Percentiles rank a stretch among this genome's conserved stretches.
phyloP scores from a whole-genome alignment of 805 yeast species.

The Teunomyces atbi region DNA sequence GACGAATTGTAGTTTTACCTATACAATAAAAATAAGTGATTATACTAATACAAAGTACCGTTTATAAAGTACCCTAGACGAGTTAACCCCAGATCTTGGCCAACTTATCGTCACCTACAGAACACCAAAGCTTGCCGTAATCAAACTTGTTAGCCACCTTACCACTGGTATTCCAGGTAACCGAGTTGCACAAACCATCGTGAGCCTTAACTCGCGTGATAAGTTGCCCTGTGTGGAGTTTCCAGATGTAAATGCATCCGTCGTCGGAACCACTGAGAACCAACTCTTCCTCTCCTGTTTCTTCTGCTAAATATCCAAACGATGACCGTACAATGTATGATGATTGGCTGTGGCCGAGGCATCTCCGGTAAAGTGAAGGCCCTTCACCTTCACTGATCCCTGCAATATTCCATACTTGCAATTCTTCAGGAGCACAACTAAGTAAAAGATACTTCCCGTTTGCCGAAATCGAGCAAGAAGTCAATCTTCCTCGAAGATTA shows the following conservation, averaged over 20 bases:
- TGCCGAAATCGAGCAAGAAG: conserved; percentile 60
- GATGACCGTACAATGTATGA: conserved; percentile 71
- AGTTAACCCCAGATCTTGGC: conserved; percentile 62
- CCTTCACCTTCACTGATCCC: conserved; percentile 9
- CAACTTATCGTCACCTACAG: conserved; percentile 79
- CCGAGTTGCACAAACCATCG: conserved; percentile 66
- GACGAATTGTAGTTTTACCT: conserved; percentile 36
- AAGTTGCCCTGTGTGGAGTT: conserved; percentile 65
- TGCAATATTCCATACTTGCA: conserved; percentile 77
- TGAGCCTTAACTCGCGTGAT: conserved; percentile 64
- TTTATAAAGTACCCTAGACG: neutral
- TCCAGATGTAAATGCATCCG: conserved; percentile 77
- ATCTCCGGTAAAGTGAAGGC: conserved; percentile 51
- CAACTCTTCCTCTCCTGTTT: conserved; percentile 52
- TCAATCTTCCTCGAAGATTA: conserved; percentile 55
- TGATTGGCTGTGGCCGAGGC: conserved; percentile 70
- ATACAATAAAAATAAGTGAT: neutral
- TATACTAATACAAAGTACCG: neutral
- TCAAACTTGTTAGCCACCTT: conserved; percentile 19
- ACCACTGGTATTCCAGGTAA: conserved; percentile 59
- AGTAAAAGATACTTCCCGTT: conserved; percentile 56
- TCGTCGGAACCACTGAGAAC: conserved; percentile 84
- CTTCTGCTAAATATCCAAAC: conserved; percentile 57
- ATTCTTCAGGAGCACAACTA: conserved; percentile 69
- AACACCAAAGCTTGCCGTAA: conserved; percentile 60